A percentile compares a stretch with the other conserved stretches of the same genome.
Conservation (phyloP, 2,329 filamentous ascomycete species). For the Bipolaris sorokiniana region DNA sequence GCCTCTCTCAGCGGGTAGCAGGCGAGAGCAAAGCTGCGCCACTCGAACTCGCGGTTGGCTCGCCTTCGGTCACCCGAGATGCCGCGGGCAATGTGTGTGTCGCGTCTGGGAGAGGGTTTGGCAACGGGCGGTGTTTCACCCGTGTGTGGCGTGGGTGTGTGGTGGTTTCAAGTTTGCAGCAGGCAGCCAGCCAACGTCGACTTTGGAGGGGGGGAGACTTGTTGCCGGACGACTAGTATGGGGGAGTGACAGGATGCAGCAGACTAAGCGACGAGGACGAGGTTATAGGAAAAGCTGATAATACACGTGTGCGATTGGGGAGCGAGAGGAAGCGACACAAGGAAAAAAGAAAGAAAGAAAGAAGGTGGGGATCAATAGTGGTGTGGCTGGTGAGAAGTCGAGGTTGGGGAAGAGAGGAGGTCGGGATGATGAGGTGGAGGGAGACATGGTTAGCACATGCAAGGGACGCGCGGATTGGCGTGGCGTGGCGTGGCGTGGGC, state of each 20-base stretch:
- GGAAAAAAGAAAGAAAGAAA: neutral
- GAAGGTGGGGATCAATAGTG: neutral
- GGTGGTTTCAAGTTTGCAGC: conserved; percentile 11
- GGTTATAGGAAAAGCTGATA: no score
- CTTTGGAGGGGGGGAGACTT: neutral
- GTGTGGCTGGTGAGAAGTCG: conserved; percentile 24
- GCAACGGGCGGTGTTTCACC: conserved; percentile 16
- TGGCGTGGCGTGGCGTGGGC: conserved; percentile 4
- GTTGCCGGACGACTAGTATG: neutral
- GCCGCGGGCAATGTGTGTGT: conserved; percentile 25
- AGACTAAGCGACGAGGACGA: no score
- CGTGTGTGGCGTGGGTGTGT: conserved; percentile 10
- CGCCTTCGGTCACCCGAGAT: conserved; percentile 16
- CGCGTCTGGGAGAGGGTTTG: conserved; percentile 18
- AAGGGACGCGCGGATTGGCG: conserved; percentile 14
- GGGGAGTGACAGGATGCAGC: no score
- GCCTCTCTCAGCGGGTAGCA: conserved; percentile 3
- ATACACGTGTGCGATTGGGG: no score
- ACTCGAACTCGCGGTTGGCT: conserved; percentile 8
- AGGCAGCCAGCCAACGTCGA: neutral
- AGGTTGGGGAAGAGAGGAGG: conserved; percentile 28
- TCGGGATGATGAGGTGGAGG: conserved; percentile 4
- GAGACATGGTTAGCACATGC: conserved; percentile 7
- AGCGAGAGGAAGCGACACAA: no score
- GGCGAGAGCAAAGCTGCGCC: conserved; percentile 8